Percentiles rank a stretch among this genome's conserved stretches.
phyloP scores from a whole-genome alignment of 306 rosid species.

The Cyclanthera cordifolia region DNA sequence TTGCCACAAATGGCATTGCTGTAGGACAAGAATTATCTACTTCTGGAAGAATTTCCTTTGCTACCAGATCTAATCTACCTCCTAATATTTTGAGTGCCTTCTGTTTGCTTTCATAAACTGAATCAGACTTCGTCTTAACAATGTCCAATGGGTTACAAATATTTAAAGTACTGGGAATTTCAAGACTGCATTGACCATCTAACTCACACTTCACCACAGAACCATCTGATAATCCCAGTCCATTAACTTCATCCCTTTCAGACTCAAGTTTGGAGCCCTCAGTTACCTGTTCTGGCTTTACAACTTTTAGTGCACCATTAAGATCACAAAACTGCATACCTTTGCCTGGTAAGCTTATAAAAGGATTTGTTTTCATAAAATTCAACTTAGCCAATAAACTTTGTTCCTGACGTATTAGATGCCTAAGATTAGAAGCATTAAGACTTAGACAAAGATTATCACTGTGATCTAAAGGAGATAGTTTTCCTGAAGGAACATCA shows the following conservation, averaged over 20 bases:
- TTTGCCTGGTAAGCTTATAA: constrained; percentile 17
- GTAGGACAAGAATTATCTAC: constrained; percentile 20
- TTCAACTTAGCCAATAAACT: constrained; percentile 28
- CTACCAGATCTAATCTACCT: constrained; percentile 22
- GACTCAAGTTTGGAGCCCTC: constrained; percentile 34
- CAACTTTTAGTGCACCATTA: constrained; percentile 28
- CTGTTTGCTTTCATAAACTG: constrained; percentile 20
- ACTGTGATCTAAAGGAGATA: constrained; percentile 8
- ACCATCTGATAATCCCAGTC: constrained; percentile 22
- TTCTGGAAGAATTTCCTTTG: constrained; percentile 18
- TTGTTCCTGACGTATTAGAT: constrained; percentile 10
- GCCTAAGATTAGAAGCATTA: constrained; percentile 24
- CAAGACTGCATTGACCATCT: constrained; percentile 21
- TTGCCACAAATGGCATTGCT: constrained; percentile 16
- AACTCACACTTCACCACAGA: constrained; percentile 28
- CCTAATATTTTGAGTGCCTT: constrained; percentile 24
- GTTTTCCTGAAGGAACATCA: constrained; percentile 18
- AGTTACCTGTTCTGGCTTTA: constrained; percentile 66
- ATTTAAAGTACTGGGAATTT: constrained; percentile 20
- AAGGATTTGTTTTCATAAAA: constrained; percentile 20
- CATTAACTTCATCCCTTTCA: constrained; percentile 21
- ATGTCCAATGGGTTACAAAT: constrained; percentile 15
- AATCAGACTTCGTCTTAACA: constrained; percentile 36
- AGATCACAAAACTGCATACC: constrained; percentile 19
- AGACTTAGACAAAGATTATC: constrained; percentile 27